A percentile compares a stretch with the other conserved stretches of the same genome.
Evolutionary conservation across 768 basidiomycete species (phyloP).

Genomic region (Boletus rex-veris): DNA sequence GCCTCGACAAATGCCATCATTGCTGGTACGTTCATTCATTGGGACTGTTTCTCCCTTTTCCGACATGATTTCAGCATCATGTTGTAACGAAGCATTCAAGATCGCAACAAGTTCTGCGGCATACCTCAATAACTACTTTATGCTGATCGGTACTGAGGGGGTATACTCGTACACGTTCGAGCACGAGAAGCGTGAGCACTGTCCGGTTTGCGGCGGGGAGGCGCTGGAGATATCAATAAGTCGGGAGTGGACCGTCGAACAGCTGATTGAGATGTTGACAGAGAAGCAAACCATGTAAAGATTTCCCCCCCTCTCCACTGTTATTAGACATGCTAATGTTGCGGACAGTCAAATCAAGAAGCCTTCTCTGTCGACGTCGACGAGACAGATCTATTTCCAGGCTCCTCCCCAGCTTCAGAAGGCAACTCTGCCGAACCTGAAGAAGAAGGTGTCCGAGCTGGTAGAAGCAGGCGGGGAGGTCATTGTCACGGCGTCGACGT

Average conservation of each 20-base stretch:
- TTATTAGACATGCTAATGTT: neutral
- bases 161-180: slow-evolving; percentile 98
- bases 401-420: slow-evolving; percentile 89
- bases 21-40: slow-evolving; percentile 54
- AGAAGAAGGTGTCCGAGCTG: slow-evolving; percentile 81
- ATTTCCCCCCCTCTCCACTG: slow-evolving; percentile 1
- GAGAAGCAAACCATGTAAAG: slow-evolving; percentile 89
- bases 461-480: slow-evolving; percentile 75
- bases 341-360: slow-evolving; percentile 86
- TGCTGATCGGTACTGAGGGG: slow-evolving; percentile 95
- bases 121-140: slow-evolving; percentile 95
- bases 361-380: slow-evolving; percentile 81
- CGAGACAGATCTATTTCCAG: slow-evolving; percentile 84
- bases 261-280: slow-evolving; percentile 80
- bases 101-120: slow-evolving; percentile 94
- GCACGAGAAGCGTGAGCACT: slow-evolving; percentile 88
- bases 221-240: slow-evolving; percentile 69
- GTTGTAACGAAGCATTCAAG: slow-evolving; percentile 99
- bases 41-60: neutral
- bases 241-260: slow-evolving; percentile 75
- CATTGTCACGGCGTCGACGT: slow-evolving; percentile 79
- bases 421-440: slow-evolving; percentile 86
- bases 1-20: slow-evolving; percentile 99
- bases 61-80: slow-evolving; percentile 60
- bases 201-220: slow-evolving; percentile 96